Conservation (phyloP, 768 basidiomycete species). For the Trametes coccinea region DNA sequence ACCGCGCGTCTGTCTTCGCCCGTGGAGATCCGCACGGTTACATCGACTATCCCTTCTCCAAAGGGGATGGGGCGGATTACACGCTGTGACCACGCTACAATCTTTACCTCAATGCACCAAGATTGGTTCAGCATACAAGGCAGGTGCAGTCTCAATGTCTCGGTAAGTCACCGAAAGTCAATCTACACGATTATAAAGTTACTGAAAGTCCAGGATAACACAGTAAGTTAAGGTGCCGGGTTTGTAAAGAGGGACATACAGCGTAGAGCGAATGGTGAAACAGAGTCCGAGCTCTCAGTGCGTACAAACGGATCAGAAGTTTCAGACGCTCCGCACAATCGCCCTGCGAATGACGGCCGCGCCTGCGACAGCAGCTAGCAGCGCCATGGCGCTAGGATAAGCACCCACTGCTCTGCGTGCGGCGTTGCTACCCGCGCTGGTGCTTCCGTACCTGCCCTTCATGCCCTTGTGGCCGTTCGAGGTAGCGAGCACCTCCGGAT, state of each 20-base stretch:
- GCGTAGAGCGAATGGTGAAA: too few relatives aligned
- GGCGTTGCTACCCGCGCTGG: slow-evolving; percentile 27
- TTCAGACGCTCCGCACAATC: slow-evolving; percentile 4
- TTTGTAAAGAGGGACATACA: too few relatives aligned
- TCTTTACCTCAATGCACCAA: too few relatives aligned
- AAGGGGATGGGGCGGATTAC: neutral
- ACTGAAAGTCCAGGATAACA: too few relatives aligned
- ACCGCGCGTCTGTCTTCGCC: slow-evolving; percentile 7
- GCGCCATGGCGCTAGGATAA: slow-evolving; percentile 5
- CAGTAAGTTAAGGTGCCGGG: too few relatives aligned
- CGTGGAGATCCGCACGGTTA: slow-evolving; percentile 17
- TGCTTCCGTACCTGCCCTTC: slow-evolving; percentile 22
- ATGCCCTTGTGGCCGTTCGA: slow-evolving; percentile 57
- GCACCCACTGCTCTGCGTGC: slow-evolving; percentile 4
- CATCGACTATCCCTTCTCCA: slow-evolving; percentile 23
- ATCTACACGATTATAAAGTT: too few relatives aligned
- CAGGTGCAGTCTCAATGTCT: too few relatives aligned
- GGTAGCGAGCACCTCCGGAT: slow-evolving; percentile 54
- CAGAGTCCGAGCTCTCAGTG: too few relatives aligned
- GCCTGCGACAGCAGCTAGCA: slow-evolving; percentile 6
- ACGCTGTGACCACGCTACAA: too few relatives aligned
- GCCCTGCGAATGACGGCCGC: slow-evolving; percentile 4
- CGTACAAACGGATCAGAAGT: neutral
- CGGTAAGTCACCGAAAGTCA: too few relatives aligned
- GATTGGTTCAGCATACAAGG: too few relatives aligned